Conservation (phyloP, 495 filamentous ascomycete species). For the Gamarada debralockiae region DNA sequence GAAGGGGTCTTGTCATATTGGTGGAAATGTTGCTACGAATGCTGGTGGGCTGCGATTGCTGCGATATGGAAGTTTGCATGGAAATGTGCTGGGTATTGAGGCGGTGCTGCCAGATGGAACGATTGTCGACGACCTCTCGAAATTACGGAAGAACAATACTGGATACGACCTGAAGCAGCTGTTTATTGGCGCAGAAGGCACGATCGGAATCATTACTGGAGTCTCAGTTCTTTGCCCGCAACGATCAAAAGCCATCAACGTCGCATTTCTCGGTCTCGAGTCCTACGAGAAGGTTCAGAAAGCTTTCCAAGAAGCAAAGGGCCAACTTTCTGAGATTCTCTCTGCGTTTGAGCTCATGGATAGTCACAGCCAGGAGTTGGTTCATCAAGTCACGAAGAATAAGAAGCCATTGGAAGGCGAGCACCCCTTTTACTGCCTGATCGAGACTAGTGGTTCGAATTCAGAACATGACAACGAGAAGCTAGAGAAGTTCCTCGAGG, state of each 20-base stretch:
- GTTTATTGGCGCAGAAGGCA: constrained; percentile 93
- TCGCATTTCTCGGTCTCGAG: constrained; percentile 83
- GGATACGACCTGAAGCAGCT: constrained; percentile 98
- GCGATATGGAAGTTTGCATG: constrained; percentile 91
- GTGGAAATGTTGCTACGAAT: constrained; percentile 97
- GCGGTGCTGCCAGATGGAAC: constrained; percentile 91
- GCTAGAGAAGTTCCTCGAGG: constrained; percentile 79
- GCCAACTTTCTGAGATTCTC: constrained; percentile 86
- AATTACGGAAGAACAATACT: constrained; percentile 94
- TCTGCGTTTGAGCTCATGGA: constrained; percentile 99
- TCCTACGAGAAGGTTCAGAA: constrained; percentile 80
- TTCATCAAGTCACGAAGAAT: constrained; percentile 68
- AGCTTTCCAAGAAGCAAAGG: constrained; percentile 83
- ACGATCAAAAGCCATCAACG: constrained; percentile 77
- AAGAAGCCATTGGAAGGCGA: constrained; percentile 75
- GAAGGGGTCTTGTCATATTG: constrained; percentile 95
- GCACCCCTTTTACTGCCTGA: constrained; percentile 90
- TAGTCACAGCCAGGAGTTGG: constrained; percentile 67
- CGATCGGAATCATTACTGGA: constrained; percentile 88
- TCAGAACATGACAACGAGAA: constrained; percentile 89
- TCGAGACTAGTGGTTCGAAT: constrained; percentile 95
- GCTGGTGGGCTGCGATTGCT: constrained; percentile 88
- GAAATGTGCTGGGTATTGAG: constrained; percentile 87
- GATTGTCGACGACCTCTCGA: constrained; percentile 81
- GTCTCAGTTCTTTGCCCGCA: constrained; percentile 88